phyloP scores from a whole-genome alignment of 2,329 filamentous ascomycete species.

The Colletotrichum nymphaeae region DNA sequence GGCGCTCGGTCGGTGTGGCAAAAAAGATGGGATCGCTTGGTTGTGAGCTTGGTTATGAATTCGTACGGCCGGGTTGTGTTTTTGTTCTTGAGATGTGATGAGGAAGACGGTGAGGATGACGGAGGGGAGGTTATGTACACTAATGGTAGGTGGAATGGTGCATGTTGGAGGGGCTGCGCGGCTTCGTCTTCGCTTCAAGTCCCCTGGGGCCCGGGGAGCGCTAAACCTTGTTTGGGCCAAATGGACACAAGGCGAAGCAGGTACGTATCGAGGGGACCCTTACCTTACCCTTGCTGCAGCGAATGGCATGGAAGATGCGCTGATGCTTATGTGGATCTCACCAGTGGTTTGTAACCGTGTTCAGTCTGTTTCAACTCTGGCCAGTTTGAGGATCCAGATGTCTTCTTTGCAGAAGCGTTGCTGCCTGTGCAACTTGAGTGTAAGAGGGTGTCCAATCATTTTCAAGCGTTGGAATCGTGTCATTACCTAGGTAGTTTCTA shows the following conservation, averaged over 20 bases:
- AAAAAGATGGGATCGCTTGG: neutral
- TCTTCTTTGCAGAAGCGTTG: neutral
- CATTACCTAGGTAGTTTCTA: neutral
- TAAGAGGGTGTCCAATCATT: neutral
- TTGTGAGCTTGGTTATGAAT: neutral
- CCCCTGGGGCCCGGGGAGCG: constrained; percentile 1
- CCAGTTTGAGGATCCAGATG: constrained; percentile 4
- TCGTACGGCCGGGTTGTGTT: neutral
- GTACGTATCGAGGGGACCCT: neutral
- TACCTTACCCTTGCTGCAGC: constrained; percentile 18
- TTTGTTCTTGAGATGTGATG: neutral
- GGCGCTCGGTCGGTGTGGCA: neutral
- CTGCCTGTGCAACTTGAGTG: neutral
- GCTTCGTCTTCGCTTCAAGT: constrained; percentile 14
- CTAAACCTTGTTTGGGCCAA: constrained; percentile 9
- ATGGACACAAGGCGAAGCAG: neutral
- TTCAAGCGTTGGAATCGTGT: neutral
- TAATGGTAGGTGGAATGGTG: neutral
- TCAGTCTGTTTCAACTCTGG: constrained; percentile 19
- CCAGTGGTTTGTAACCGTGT: constrained; percentile 15
- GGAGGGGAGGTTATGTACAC: constrained; percentile 2
- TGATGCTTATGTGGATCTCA: constrained; percentile 17
- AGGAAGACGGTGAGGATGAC: neutral
- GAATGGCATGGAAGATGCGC: constrained; percentile 2
- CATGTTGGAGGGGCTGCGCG: constrained; percentile 13